Evolutionary conservation across 352 stramenopile species (phyloP).

Genomic region (Phytophthora pisi): DNA sequence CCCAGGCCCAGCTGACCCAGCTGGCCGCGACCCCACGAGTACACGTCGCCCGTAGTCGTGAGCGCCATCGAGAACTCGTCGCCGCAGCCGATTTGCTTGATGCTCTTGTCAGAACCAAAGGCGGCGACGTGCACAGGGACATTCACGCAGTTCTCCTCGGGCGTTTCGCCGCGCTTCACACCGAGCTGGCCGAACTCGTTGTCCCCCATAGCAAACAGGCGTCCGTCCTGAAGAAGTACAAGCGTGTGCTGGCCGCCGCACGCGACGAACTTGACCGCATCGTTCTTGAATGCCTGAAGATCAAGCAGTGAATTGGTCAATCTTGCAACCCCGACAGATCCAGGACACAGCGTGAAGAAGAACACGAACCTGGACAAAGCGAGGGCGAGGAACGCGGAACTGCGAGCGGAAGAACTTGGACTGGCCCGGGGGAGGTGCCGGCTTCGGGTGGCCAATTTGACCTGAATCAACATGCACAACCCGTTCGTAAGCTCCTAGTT

Average conservation of each 20-base stretch:
- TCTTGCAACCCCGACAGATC: too few relatives aligned
- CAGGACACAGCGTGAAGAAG: neutral
- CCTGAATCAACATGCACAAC: slow-evolving; percentile 25
- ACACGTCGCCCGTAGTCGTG: slow-evolving; percentile 57
- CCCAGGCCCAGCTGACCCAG: slow-evolving; percentile 74
- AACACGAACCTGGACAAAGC: slow-evolving; percentile 61
- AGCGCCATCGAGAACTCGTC: slow-evolving; percentile 75
- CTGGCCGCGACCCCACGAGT: slow-evolving; percentile 76
- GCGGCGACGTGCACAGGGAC: slow-evolving; percentile 38
- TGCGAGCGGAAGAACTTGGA: slow-evolving; percentile 85
- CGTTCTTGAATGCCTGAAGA: slow-evolving; percentile 57
- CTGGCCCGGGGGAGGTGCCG: slow-evolving; percentile 46
- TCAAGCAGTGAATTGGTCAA: too few relatives aligned
- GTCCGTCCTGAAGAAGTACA: slow-evolving; percentile 62
- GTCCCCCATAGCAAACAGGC: slow-evolving; percentile 73
- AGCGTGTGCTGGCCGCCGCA: slow-evolving; percentile 79
- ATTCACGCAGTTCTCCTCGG: slow-evolving; percentile 44
- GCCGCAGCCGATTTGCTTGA: slow-evolving; percentile 60
- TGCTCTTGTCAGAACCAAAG: slow-evolving; percentile 30
- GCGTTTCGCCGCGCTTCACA: slow-evolving; percentile 32
- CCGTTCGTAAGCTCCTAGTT: neutral
- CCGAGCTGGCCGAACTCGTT: slow-evolving; percentile 78
- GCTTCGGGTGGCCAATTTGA: slow-evolving; percentile 75
- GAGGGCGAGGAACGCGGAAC: slow-evolving; percentile 72
- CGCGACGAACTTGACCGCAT: slow-evolving; percentile 57